A percentile compares a stretch with the other conserved stretches of the same genome.
Evolutionary conservation across 2,329 filamentous ascomycete species (phyloP).

Genomic region (Colletotrichum lentis): DNA sequence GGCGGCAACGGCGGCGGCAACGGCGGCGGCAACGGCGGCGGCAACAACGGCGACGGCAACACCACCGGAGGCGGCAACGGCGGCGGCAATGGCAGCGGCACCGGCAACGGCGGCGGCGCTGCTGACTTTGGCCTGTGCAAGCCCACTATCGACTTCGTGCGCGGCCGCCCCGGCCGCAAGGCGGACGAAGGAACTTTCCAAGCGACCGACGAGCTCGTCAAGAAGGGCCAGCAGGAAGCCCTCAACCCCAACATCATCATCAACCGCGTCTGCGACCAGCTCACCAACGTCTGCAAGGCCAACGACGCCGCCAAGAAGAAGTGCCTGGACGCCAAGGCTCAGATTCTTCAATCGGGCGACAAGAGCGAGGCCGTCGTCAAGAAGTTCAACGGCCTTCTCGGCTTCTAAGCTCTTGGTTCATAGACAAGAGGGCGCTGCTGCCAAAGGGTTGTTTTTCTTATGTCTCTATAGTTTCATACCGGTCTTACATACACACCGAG

Average conservation of each 20-base stretch:
- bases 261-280: slow-evolving; percentile 68
- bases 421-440: too few relatives aligned
- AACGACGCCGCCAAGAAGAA: slow-evolving; percentile 61
- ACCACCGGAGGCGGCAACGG: too few relatives aligned
- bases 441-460: neutral
- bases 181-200: slow-evolving; percentile 66
- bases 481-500: slow-evolving; percentile 1
- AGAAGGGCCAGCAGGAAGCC: slow-evolving; percentile 64
- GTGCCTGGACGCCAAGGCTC: slow-evolving; percentile 58
- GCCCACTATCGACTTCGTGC: slow-evolving; percentile 64
- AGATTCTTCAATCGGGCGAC: too few relatives aligned
- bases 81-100: too few relatives aligned
- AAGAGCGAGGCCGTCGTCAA: too few relatives aligned
- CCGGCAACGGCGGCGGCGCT: too few relatives aligned
- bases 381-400: slow-evolving; percentile 55
- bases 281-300: slow-evolving; percentile 67
- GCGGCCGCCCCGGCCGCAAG: slow-evolving; percentile 59
- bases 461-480: slow-evolving; percentile 22
- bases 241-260: slow-evolving; percentile 72
- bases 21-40: too few relatives aligned
- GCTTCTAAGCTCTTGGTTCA: slow-evolving; percentile 44
- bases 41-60: too few relatives aligned
- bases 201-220: slow-evolving; percentile 62
- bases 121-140: slow-evolving; percentile 60
- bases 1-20: too few relatives aligned